A percentile compares a stretch with the other conserved stretches of the same genome.
phyloP scores from a whole-genome alignment of 2,329 filamentous ascomycete genomes.

The Cercospora zeina region DNA sequence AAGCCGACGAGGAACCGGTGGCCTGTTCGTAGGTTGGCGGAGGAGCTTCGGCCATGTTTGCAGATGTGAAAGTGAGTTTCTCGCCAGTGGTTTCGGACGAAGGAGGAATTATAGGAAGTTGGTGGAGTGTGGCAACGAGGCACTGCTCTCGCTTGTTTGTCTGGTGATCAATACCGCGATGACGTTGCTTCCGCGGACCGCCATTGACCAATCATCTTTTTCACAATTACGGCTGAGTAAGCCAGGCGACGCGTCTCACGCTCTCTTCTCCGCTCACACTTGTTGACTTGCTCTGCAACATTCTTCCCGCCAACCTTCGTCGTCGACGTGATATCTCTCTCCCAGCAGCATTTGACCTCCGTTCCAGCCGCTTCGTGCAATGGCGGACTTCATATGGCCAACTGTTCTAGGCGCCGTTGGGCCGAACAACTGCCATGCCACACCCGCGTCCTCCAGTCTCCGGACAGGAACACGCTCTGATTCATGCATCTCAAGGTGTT shows the following conservation, averaged over 20 bases:
- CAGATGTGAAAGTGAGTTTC: constrained; percentile 12
- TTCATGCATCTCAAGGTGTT: neutral
- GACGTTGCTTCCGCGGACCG: neutral
- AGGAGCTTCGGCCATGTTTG: constrained; percentile 24
- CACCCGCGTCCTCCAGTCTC: neutral
- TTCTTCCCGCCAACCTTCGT: neutral
- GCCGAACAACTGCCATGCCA: neutral
- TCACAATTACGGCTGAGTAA: neutral
- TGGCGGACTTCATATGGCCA: neutral
- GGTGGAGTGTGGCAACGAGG: constrained; percentile 7
- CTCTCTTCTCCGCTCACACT: neutral
- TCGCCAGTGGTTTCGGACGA: neutral
- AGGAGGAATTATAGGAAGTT: neutral
- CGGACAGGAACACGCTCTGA: neutral
- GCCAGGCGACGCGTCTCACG: neutral
- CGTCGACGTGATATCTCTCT: neutral
- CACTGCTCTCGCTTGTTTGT: constrained; percentile 5
- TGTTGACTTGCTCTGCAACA: neutral
- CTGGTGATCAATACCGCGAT: neutral
- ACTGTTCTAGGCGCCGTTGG: neutral
- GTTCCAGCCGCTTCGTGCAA: neutral
- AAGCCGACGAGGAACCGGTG: constrained; percentile 26
- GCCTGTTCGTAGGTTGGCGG: constrained; percentile 31
- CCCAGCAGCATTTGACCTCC: neutral
- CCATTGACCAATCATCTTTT: neutral